These are phyloP conservation scores for Malassezia yamatoensis DNA, from an alignment of 1,284 basidiomycete species.

Conservation along the genomic window DNA sequence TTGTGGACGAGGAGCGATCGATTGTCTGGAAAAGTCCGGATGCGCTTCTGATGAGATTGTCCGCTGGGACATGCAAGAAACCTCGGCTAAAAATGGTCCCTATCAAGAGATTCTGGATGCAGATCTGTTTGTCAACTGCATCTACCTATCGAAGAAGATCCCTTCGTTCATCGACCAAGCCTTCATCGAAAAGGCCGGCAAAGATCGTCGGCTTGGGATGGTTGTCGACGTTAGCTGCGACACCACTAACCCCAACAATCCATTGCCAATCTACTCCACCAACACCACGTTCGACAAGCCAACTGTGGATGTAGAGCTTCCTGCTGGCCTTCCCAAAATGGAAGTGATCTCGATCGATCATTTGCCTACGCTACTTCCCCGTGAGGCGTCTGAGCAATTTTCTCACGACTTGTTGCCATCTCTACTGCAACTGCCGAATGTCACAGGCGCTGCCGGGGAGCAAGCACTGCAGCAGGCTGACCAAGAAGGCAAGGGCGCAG, in stretches of 20 bases:
- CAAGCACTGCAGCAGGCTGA: conserved; percentile 22
- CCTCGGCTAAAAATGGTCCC: conserved; percentile 80
- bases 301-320: conserved; percentile 64
- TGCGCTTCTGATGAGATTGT: conserved; percentile 68
- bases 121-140: conserved; percentile 99
- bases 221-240: conserved; percentile 98
- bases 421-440: conserved; percentile 36
- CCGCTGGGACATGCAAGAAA: conserved; percentile 97
- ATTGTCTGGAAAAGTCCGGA: conserved; percentile 86
- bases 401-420: conserved; percentile 79
- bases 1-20: conserved; percentile 92
- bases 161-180: conserved; percentile 75
- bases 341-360: conserved; percentile 96
- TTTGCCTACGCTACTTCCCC: conserved; percentile 83
- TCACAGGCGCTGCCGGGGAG: conserved; percentile 26
- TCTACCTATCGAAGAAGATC: conserved; percentile 83
- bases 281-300: conserved; percentile 93
- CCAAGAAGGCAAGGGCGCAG: conserved; percentile 50
- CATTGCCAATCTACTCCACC: conserved; percentile 86
- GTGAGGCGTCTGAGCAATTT: conserved; percentile 95
- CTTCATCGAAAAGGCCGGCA: conserved; percentile 64
- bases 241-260: conserved; percentile 97
- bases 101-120: conserved; percentile 92
- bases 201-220: conserved; percentile 62
- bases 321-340: conserved; percentile 50